Conservation (phyloP, 176 grass and related monocot genomes). For the Cenchrus purpureus region DNA sequence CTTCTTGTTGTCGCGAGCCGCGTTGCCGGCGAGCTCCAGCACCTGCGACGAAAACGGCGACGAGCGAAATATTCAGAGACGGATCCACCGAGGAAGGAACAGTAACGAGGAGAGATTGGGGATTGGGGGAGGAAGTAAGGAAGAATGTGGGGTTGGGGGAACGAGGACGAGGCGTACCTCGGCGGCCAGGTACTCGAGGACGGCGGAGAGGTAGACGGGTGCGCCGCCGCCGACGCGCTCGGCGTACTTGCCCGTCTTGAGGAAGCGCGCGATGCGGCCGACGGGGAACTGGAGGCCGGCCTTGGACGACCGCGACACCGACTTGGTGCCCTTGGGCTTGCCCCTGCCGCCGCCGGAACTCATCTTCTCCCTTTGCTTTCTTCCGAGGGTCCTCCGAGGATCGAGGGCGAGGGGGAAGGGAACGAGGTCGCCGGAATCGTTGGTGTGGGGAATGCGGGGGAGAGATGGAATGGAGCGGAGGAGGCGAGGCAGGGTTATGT, state of each 20-base stretch:
- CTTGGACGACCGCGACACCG: slow-evolving; percentile 58
- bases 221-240: slow-evolving; percentile 70
- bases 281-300: slow-evolving; percentile 87
- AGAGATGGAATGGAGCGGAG: background rate
- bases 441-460: no score
- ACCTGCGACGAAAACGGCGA: background rate
- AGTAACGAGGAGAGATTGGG: background rate
- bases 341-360: slow-evolving; percentile 58
- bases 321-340: slow-evolving; percentile 53
- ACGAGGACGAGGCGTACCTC: slow-evolving; percentile 40
- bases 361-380: slow-evolving; percentile 18
- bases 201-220: slow-evolving; percentile 77
- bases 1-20: slow-evolving; percentile 76
- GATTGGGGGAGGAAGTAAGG: no score
- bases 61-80: no score
- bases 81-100: no score
- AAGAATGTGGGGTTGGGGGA: no score
- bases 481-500: slow-evolving; percentile 4
- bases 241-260: slow-evolving; percentile 88
- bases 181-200: slow-evolving; percentile 85
- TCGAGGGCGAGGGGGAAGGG: background rate
- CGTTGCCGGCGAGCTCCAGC: slow-evolving; percentile 65
- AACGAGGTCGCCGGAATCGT: background rate
- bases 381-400: background rate
- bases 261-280: slow-evolving; percentile 70